These are phyloP conservation scores for Chrysoporthe deuterocubensis DNA, from an alignment of 2,329 filamentous ascomycete genomes.

Conservation along the genomic window DNA sequence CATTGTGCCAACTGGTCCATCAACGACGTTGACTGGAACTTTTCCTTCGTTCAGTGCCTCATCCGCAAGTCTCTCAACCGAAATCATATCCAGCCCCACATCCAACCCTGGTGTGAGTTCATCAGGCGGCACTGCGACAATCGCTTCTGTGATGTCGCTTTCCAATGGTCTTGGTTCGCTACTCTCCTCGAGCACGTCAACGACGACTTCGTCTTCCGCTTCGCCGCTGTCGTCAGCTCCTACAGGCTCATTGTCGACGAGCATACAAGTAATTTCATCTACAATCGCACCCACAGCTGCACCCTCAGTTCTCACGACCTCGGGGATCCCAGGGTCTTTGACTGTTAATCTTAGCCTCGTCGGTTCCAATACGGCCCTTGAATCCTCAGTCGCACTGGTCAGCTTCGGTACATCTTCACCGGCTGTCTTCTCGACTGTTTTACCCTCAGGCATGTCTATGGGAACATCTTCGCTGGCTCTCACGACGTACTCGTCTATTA, in stretches of 20 bases:
- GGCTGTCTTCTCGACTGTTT: constrained; percentile 20
- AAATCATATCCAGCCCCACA: background rate
- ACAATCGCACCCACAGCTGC: constrained; percentile 25
- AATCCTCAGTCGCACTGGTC: constrained; percentile 22
- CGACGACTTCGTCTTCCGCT: background rate
- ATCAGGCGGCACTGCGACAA: constrained; percentile 9
- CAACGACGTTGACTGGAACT: constrained; percentile 22
- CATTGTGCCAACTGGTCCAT: constrained; percentile 3
- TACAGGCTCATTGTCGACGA: background rate
- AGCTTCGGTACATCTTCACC: constrained; percentile 28
- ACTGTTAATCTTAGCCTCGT: constrained; percentile 20
- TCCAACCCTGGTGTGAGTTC: background rate
- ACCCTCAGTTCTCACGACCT: constrained; percentile 25
- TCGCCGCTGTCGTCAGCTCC: background rate
- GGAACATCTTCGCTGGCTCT: constrained; percentile 21
- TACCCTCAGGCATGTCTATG: constrained; percentile 18
- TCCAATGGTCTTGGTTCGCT: constrained; percentile 24
- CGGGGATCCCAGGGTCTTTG: constrained; percentile 22
- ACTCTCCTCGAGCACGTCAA: constrained; percentile 15
- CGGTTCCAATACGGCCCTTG: constrained; percentile 16
- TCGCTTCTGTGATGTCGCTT: constrained; percentile 19
- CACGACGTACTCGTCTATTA: constrained; percentile 22
- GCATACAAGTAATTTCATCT: constrained; percentile 24
- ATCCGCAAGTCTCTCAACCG: background rate
- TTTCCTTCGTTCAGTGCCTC: constrained; percentile 3